Base-by-base conservation (phyloP, 2,329 filamentous ascomycete genomes). In the Nemania sp. region DNA sequence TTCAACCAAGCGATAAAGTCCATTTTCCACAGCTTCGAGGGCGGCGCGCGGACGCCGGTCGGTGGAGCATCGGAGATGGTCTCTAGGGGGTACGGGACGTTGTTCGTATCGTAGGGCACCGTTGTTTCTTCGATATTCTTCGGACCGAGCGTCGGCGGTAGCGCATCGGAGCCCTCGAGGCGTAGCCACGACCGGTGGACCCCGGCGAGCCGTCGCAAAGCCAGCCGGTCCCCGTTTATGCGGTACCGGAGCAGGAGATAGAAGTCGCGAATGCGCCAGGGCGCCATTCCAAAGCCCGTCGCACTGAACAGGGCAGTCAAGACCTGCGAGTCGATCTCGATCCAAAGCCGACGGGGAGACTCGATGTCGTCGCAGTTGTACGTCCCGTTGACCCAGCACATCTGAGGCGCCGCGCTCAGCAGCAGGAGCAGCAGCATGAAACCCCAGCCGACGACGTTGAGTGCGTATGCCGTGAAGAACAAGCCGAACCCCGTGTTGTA, bases 381-480 rank as follows among this genome's bases (percentile, higher is more conserved):
- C 13, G 50, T 54, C 0, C 83, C 87, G 67, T 81, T 78, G 7
- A 69, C 67, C 62, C 57, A 73, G 78, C 91, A 92, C 90, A 92
- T 92, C 61, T 86, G 85, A 6, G 88, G 87, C 2, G 85, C 79
- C 57, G 83, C 91, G 69, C 92, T 91, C 78, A 88, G 90, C 25
- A 96, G 85, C 2, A 97, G 80, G 17, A 96, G 79, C 76, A 96
- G 96, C 35, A 96, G 81, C 92, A 96, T 96, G 59, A 90, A 91
- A 53, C 92, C 92, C 92, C 92, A 96, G 0, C 90, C 92, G 10
- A 96, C 85, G 18, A 96, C 84, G 65, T 94, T 93, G 59, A 95
- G 82, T 12, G 89, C 87, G 74, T 96, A 96, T 5, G 96, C 74
- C 2, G 87, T 90, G 42, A 94, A 84, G 55, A 91, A 78, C 72